Evolutionary conservation across 345 rosid species (phyloP), one percentile per base, ranked within the genome.

Genomic region (Noccaea bulbosa): DNA sequence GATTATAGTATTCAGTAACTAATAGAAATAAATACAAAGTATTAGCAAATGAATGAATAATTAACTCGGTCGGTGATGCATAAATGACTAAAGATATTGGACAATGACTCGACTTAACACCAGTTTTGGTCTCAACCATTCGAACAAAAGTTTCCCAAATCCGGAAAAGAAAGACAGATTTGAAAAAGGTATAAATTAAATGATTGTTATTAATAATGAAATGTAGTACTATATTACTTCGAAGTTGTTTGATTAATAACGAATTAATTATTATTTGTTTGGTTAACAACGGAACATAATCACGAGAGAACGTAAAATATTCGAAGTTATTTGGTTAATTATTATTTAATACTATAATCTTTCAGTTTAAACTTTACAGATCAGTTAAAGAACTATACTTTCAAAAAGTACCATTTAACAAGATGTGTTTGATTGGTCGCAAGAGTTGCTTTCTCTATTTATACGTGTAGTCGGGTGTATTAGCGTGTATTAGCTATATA

Each of bases 101-200:
- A 74, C 54, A 61, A 45, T 75, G 74, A 62, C 74, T 52, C 74
- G 59, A 39, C 52, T 60, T 3, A 37, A 61, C 74, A 67, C 78
- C 58, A 61, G 11, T 34, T 73, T 68, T 16, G 74, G 65, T 68
- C 51, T 46, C 74, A 60, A 7, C 65, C 64, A 68, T 75, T 53
- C 65, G 43, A 75, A 62, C 69, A 75, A 68, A 68, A 75, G 30
- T 67, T 75, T 68, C 68, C 78, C 74, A 75, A 68, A 68, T 68
- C 65, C 32, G 78, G 74, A 75, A 75, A 68, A 68, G 69, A 17
- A 68, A 53, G 78, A 68, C 70, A 75, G 64, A 75, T 61, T 68
- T 30, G 70, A n/a, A 68, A 75, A 75, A 68, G 74, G 51, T 35
- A 2, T 5, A 58, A 33, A 35, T 15, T 24, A 43, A 12, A 51